Evolutionary conservation across 805 yeast genomes (phyloP), one percentile per base, ranked within the genome.

Genomic region (Metschnikowia cubensis): DNA sequence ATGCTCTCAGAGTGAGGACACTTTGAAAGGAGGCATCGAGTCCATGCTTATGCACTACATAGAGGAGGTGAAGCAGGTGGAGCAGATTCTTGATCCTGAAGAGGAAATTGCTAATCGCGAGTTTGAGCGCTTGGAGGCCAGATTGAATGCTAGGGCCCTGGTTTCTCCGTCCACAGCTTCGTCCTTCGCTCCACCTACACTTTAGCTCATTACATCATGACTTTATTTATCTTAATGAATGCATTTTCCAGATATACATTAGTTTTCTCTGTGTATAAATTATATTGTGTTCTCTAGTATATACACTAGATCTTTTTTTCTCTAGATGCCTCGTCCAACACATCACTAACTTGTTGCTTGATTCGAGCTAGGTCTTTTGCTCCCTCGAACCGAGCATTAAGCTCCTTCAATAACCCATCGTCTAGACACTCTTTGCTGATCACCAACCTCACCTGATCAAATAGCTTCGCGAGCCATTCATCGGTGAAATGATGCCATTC

Each of bases 1-100:
- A 1, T 94, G 99, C 60, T 89, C 96, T 3, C 77, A 90, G 6
- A 86, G 96, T 62, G 89, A 89, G 55, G 94, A 90, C 56, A 94
- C 99, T 1, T 75, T 94, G 63, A 92, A 91, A 69, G 83, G 90
- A 60, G 99, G 99, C 32, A 94, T 94, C 52, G 97, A 94, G 68
- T 82, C 91, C n/a, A 94, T 94, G 99, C 76, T 94, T 64, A 89
- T 82, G 74, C 97, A 92, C 69, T 94, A 94, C 65, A 92, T 95
- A 35, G 99, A 95, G 63, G 99, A 94, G 64, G 97, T 94, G 32
- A 79, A 81, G 49, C 87, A 86, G 40, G 97, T 94, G 18, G 83
- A 85, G 61, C 97, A 90, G 67, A 83, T 89, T n/a, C 71, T 86
- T 47, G 96, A 89, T 56, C 78, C 78, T 10, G 78, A 74, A 55